A percentile compares a stretch with the other conserved stretches of the same genome.
These are phyloP conservation scores for Colletotrichum scovillei DNA, from an alignment of 2,329 filamentous ascomycete genomes.

Conservation along the genomic window DNA sequence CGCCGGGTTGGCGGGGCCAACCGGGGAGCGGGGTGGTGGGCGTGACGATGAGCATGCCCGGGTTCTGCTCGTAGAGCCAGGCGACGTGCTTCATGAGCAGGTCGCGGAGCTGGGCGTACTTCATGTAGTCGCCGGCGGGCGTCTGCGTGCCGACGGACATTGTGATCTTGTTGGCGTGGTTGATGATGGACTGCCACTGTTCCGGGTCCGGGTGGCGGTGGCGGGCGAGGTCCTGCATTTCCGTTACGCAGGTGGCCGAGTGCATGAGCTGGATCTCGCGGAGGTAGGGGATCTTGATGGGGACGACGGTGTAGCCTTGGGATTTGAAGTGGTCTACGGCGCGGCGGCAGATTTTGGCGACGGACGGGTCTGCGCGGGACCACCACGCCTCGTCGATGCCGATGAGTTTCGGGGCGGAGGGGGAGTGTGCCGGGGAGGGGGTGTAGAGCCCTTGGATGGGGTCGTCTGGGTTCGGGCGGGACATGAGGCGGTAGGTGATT, in stretches of 20 bases:
- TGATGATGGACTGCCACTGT: conserved; percentile 66
- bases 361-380: conserved; percentile 65
- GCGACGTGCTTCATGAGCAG: conserved; percentile 84
- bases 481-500: conserved; percentile 84
- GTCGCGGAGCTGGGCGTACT: conserved; percentile 78
- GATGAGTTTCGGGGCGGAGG: conserved; percentile 67
- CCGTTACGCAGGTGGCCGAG: conserved; percentile 79
- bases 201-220: conserved; percentile 55
- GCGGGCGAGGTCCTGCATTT: conserved; percentile 64
- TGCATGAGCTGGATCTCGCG: conserved; percentile 81
- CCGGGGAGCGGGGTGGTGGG: conserved; percentile 82
- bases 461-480: conserved; percentile 72
- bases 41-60: conserved; percentile 81
- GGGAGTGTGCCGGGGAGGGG: conserved; percentile 59
- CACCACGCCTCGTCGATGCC: conserved; percentile 73
- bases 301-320: conserved; percentile 60
- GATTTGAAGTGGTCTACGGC: conserved; percentile 69
- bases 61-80: conserved; percentile 75
- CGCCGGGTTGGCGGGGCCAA: conserved; percentile 72
- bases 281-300: conserved; percentile 75
- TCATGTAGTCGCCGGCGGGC: conserved; percentile 75
- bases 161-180: conserved; percentile 76
- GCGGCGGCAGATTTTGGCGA: conserved; percentile 70
- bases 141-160: conserved; percentile 74
- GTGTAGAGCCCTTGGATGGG: conserved; percentile 72